These are phyloP conservation scores for Fistulinella cinereoalba DNA, from an alignment of 1,284 basidiomycete genomes.

Conservation along the genomic window DNA sequence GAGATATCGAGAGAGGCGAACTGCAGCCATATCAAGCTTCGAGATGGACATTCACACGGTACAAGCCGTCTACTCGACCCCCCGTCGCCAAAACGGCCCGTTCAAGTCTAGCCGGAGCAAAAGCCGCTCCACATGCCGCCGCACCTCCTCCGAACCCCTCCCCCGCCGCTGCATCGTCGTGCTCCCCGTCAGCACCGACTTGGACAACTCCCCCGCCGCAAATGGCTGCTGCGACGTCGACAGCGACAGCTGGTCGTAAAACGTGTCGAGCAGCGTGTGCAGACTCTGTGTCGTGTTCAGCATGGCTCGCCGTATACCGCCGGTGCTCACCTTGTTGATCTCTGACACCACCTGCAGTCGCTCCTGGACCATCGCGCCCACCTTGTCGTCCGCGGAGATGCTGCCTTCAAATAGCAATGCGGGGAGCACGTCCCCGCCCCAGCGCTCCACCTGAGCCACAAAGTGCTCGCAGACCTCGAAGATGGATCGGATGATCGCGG, in stretches of 20 bases:
- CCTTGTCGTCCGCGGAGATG: slow-evolving; percentile 47
- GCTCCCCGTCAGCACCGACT: slow-evolving; percentile 62
- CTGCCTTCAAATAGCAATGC: slow-evolving; percentile 79
- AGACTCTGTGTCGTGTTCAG: slow-evolving; percentile 46
- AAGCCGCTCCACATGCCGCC: slow-evolving; percentile 79
- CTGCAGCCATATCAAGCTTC: slow-evolving; percentile 30
- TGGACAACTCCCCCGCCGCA: slow-evolving; percentile 58
- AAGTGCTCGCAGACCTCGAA: slow-evolving; percentile 83
- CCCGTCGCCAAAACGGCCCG: slow-evolving; percentile 64
- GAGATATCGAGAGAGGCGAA: slow-evolving; percentile 58
- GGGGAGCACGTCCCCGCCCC: slow-evolving; percentile 90
- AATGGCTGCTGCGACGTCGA: slow-evolving; percentile 71
- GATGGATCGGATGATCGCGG: slow-evolving; percentile 64
- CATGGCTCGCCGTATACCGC: slow-evolving; percentile 1
- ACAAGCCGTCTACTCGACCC: too few species aligned
- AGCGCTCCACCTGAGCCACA: slow-evolving; percentile 80
- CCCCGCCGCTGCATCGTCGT: slow-evolving; percentile 51
- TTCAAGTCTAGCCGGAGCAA: slow-evolving; percentile 85
- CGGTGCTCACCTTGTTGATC: slow-evolving; percentile 62
- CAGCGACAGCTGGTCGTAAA: slow-evolving; percentile 74
- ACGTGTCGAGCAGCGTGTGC: slow-evolving; percentile 60
- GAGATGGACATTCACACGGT: neutral
- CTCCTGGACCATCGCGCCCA: slow-evolving; percentile 70
- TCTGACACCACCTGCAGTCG: slow-evolving; percentile 64
- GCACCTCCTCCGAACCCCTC: slow-evolving; percentile 59